Evolutionary conservation across 129 eudicot genomes (phyloP).

Genomic region (Smallanthus sonchifolius): DNA sequence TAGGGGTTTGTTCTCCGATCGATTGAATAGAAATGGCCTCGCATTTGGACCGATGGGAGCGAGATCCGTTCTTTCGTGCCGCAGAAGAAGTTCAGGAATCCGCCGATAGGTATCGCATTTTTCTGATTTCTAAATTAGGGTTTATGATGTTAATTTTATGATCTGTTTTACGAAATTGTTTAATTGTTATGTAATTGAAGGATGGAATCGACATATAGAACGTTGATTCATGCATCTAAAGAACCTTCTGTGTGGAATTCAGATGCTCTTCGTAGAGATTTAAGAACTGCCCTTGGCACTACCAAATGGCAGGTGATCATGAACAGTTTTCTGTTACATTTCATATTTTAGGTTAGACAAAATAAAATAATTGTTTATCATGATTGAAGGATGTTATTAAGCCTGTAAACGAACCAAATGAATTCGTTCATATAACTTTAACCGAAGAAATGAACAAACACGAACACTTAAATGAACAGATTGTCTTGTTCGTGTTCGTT

Average conservation of each 20-base stretch:
- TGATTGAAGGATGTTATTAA: neutral
- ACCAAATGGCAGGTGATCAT: slow-evolving; percentile 84
- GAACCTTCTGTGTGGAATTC: slow-evolving; percentile 49
- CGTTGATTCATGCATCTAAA: slow-evolving; percentile 64
- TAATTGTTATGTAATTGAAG: slow-evolving; percentile 31
- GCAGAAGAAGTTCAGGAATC: slow-evolving; percentile 94
- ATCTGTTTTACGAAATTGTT: neutral
- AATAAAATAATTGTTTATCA: neutral
- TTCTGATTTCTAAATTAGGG: neutral
- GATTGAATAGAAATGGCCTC: slow-evolving; percentile 44
- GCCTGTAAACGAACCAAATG: neutral
- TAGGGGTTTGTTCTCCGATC: slow-evolving; percentile 1
- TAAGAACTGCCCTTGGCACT: slow-evolving; percentile 65
- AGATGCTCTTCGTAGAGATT: slow-evolving; percentile 64
- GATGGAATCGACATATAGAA: slow-evolving; percentile 83
- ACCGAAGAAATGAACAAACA: no score
- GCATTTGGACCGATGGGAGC: slow-evolving; percentile 70
- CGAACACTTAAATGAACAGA: no score
- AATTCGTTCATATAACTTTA: no score
- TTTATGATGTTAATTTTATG: neutral
- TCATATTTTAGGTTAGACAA: neutral
- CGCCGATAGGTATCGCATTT: slow-evolving; percentile 53
- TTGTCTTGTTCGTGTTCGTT: no score
- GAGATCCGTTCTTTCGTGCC: slow-evolving; percentile 77
- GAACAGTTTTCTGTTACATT: neutral